These are phyloP conservation scores for Populus tremula DNA, from an alignment of 345 rosid genomes.

Conservation along the genomic window DNA sequence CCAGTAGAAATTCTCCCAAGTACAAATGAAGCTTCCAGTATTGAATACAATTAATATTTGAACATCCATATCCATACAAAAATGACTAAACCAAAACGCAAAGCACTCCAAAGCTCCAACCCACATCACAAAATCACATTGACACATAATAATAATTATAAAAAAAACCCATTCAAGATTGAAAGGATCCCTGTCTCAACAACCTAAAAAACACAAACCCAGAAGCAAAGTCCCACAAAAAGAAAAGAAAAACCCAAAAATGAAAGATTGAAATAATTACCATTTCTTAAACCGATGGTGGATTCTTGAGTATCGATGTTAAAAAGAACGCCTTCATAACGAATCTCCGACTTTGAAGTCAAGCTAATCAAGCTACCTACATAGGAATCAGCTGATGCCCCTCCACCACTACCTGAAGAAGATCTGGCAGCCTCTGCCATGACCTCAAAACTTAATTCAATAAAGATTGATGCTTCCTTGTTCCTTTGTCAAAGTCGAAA, in stretches of 20 bases:
- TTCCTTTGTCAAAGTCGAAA: neutral
- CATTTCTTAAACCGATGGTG: conserved; percentile 42
- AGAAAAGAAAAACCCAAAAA: neutral
- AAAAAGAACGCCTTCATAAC: conserved; percentile 49
- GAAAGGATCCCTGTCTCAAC: neutral
- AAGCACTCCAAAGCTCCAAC: neutral
- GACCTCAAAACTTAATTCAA: neutral
- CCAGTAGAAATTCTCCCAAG: neutral
- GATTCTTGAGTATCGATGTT: conserved; percentile 43
- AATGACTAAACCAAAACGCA: neutral
- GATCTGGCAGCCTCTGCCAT: neutral
- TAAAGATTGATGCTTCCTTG: neutral
- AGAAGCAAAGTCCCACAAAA: neutral
- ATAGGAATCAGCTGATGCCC: conserved; percentile 34
- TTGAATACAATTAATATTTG: neutral
- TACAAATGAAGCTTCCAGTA: neutral
- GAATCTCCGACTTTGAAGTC: conserved; percentile 46
- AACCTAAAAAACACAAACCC: neutral
- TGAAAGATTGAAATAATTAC: conserved; percentile 9
- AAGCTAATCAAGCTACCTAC: conserved; percentile 44
- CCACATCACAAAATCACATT: neutral
- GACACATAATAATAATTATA: neutral
- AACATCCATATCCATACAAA: neutral
- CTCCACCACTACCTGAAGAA: neutral
- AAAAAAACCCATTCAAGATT: neutral